A percentile compares a stretch with the other conserved stretches of the same genome.
Conservation (phyloP, 2,329 filamentous ascomycete species). For the Hymenoscyphus albidus region DNA sequence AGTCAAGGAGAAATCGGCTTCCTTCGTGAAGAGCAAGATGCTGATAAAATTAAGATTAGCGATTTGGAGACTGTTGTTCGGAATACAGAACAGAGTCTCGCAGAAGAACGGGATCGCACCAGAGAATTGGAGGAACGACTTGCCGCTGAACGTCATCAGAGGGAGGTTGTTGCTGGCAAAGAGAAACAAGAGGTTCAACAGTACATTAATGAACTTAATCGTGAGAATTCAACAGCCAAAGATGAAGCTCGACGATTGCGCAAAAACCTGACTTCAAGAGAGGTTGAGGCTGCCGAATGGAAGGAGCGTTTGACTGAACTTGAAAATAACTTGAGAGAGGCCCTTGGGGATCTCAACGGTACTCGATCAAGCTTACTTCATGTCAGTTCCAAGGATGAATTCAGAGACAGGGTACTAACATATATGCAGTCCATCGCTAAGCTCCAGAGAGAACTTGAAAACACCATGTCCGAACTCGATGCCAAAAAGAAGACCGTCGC, state of each 20-base stretch:
- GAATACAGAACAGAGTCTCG: slow-evolving; percentile 71
- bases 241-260: slow-evolving; percentile 80
- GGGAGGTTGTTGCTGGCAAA: slow-evolving; percentile 78
- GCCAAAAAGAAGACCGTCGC: slow-evolving; percentile 69
- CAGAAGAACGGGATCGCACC: slow-evolving; percentile 76
- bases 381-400: slow-evolving; percentile 42
- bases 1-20: slow-evolving; percentile 92
- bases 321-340: slow-evolving; percentile 81
- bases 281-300: slow-evolving; percentile 87
- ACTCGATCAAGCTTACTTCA: slow-evolving; percentile 81
- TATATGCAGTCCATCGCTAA: slow-evolving; percentile 68
- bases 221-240: slow-evolving; percentile 74
- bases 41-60: slow-evolving; percentile 95
- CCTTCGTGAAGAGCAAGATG: slow-evolving; percentile 92
- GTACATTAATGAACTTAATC: slow-evolving; percentile 87
- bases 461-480: slow-evolving; percentile 78
- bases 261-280: slow-evolving; percentile 76
- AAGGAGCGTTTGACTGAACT: slow-evolving; percentile 87
- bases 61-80: slow-evolving; percentile 83
- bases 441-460: slow-evolving; percentile 82
- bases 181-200: slow-evolving; percentile 96
- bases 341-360: slow-evolving; percentile 81
- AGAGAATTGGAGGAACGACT: slow-evolving; percentile 72
- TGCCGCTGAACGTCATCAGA: slow-evolving; percentile 75
- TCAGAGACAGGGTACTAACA: slow-evolving; percentile 18